Evolutionary conservation across 495 filamentous ascomycete genomes (phyloP), one percentile per base, ranked within the genome.

Genomic region (Xylaria bambusicola): DNA sequence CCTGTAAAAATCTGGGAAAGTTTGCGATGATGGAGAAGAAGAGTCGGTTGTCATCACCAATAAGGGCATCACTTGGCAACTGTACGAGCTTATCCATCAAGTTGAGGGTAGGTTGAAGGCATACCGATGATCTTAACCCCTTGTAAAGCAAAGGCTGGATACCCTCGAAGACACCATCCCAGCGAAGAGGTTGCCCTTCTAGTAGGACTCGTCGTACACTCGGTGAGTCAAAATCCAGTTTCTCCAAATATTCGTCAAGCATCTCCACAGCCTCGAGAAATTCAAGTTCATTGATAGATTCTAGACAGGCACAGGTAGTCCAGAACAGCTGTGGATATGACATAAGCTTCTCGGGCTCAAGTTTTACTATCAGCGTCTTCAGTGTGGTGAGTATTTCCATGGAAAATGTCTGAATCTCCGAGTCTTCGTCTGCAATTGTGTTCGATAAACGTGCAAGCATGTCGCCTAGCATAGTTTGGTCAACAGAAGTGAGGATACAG

Each of bases 301-400:
- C 91, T 38, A 98, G 77, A 68, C 94, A 98, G 26, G 94, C 93
- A 66, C 92, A 96, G 2, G 90, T 95, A 1, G 93, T 93, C 94
- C 94, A 99, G 75, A 98, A 99, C 1, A 98, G 76, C 65, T 97
- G 92, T 6, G 94, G 93, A 61, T 93, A 97, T 35, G 88, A 85
- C 41, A 96, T 62, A 13, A 99, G 80, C 71, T 94, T 89, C 20
- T 85, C 77, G 2, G 87, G 80, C n/a, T 90, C 85, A 20, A 97
- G 77, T 24, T 91, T 91, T 56, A 84, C 82, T 57, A 98, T 94
- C 54, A 97, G 88, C 0, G 92, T 90, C 58, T 93, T 91, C 44
- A 99, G 71, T 0, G 94, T 98, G 0, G 92, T 96, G 24, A 99
- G 77, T 66, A 98, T 97, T 67, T 99, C 94, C 88, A 97, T 91